These are phyloP conservation scores for Colletotrichum shisoi DNA, from an alignment of 2,329 filamentous ascomycete species.

Conservation along the genomic window DNA sequence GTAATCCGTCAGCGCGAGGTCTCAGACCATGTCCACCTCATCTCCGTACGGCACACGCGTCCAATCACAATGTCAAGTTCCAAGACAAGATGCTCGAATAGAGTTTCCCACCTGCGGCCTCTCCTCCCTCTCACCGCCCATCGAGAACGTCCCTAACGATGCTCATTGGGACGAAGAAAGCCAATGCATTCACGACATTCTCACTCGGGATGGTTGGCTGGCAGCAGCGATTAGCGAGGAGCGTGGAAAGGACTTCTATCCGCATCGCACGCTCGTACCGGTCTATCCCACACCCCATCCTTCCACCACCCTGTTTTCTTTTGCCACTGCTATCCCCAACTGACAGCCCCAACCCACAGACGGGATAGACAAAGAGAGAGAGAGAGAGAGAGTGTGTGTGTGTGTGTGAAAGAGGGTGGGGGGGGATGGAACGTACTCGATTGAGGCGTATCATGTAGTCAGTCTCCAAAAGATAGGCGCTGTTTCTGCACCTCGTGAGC, in stretches of 20 bases:
- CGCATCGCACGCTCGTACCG: slow-evolving; percentile 8
- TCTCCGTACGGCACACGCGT: slow-evolving; percentile 13
- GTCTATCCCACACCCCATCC: background rate
- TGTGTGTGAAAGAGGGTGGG: too few species aligned
- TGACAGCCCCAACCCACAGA: too few species aligned
- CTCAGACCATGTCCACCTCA: slow-evolving; percentile 30
- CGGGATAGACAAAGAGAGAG: too few species aligned
- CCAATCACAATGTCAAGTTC: slow-evolving; percentile 21
- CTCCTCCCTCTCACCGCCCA: slow-evolving; percentile 14
- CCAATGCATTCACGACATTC: background rate
- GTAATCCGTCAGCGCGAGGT: slow-evolving; percentile 29
- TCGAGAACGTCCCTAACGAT: slow-evolving; percentile 17
- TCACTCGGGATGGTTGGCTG: background rate
- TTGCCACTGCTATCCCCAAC: slow-evolving; percentile 8
- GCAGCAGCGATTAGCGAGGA: background rate
- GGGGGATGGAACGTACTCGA: too few species aligned
- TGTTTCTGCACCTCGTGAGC: slow-evolving; percentile 1
- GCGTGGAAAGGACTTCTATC: background rate
- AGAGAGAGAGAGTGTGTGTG: too few species aligned
- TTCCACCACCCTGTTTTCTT: background rate
- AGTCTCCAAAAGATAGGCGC: slow-evolving; percentile 2
- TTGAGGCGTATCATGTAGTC: background rate
- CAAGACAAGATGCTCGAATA: slow-evolving; percentile 28
- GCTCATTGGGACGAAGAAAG: slow-evolving; percentile 22
- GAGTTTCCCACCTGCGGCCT: slow-evolving; percentile 30